These are phyloP conservation scores for Bathelium albidoporum DNA, from an alignment of 495 filamentous ascomycete species.

Conservation along the genomic window DNA sequence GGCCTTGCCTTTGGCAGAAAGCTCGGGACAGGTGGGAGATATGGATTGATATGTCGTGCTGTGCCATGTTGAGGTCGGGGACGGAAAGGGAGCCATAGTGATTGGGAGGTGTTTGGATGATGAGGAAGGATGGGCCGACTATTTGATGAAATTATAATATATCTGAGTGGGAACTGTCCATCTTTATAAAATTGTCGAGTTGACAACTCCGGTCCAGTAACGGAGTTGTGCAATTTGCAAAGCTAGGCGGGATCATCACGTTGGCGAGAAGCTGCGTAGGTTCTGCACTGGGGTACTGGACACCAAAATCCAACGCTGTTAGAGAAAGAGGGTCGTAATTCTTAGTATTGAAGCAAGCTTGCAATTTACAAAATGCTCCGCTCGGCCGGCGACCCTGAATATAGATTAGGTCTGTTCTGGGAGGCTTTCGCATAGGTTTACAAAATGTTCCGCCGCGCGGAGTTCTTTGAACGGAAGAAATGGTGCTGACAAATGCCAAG, in stretches of 20 bases:
- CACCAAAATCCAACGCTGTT: background rate
- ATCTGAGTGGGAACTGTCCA: background rate
- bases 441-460: constrained; percentile 34
- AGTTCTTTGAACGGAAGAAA: background rate
- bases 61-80: constrained; percentile 23
- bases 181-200: constrained; percentile 10
- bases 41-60: constrained; percentile 20
- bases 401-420: background rate
- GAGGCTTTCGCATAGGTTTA: constrained; percentile 13
- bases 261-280: background rate
- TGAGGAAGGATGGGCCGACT: background rate
- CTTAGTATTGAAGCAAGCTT: background rate
- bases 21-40: constrained; percentile 9
- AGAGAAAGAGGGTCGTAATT: background rate
- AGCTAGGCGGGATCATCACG: background rate
- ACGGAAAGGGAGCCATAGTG: constrained; percentile 23
- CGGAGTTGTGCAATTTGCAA: constrained; percentile 6
- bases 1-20: constrained; percentile 8
- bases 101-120: constrained; percentile 3
- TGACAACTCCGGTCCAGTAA: background rate
- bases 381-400: background rate
- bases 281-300: background rate
- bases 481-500: constrained; percentile 23
- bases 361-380: constrained; percentile 14
- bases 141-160: constrained; percentile 11